Percentiles rank a stretch among this genome's conserved stretches.
Evolutionary conservation across 495 filamentous ascomycete genomes (phyloP).

Genomic region (Daldinia bambusicola): DNA sequence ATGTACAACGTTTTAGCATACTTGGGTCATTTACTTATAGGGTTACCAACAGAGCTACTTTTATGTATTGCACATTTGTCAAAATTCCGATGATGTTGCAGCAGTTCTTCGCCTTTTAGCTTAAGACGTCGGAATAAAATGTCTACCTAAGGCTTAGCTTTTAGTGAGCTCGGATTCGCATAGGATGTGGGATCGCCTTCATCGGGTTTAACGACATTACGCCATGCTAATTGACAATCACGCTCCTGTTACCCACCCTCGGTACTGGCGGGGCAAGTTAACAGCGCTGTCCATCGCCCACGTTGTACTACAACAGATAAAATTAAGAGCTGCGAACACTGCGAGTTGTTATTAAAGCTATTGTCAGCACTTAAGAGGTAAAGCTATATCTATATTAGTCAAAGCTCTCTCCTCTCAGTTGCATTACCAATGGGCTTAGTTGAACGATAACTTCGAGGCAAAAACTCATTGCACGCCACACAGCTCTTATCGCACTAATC

Average conservation of each 20-base stretch:
- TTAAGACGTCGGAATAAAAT: no score
- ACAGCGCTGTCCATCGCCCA: neutral
- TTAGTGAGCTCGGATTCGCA: neutral
- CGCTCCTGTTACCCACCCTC: constrained; percentile 6
- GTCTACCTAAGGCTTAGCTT: neutral
- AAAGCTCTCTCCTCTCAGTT: constrained; percentile 15
- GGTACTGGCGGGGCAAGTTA: constrained; percentile 13
- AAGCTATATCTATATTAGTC: neutral
- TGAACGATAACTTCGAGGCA: neutral
- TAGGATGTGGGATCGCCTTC: neutral
- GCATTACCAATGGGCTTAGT: constrained; percentile 5
- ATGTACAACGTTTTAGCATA: constrained; percentile 1
- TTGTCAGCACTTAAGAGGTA: no score
- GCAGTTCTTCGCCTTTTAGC: neutral
- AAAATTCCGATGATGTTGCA: neutral
- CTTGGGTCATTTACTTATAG: neutral
- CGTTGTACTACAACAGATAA: neutral
- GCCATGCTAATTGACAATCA: constrained; percentile 28
- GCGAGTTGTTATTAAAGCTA: neutral
- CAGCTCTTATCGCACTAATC: neutral
- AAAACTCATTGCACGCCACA: neutral
- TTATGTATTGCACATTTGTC: no score
- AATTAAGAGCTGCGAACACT: constrained; percentile 1
- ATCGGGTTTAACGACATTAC: constrained; percentile 9
- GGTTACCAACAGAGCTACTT: constrained; percentile 7